A percentile compares a stretch with the other conserved stretches of the same genome.
Conservation (phyloP, 352 stramenopile genomes). For the Globisporangium splendens region DNA sequence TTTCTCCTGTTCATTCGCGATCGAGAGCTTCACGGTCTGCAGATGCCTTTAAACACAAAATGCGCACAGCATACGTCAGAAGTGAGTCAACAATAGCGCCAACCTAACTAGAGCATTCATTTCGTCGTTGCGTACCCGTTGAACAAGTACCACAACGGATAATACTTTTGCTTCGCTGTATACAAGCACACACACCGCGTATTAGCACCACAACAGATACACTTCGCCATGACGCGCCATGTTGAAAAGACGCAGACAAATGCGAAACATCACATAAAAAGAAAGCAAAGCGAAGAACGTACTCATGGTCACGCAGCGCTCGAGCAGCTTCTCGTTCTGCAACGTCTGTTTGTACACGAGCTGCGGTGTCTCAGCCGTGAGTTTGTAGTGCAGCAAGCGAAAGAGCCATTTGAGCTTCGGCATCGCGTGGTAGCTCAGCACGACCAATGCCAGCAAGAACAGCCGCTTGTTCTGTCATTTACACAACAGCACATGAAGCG, state of each 20-base stretch:
- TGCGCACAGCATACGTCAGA: background rate
- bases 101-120: background rate
- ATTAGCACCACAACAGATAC: constrained; percentile 14
- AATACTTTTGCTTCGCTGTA: constrained; percentile 40
- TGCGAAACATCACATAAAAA: background rate
- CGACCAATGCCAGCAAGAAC: constrained; percentile 1
- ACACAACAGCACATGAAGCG: background rate
- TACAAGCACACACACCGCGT: constrained; percentile 22
- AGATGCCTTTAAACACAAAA: constrained; percentile 27
- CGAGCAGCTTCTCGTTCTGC: constrained; percentile 33
- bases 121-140: constrained; percentile 31
- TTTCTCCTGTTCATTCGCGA: constrained; percentile 25
- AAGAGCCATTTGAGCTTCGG: constrained; percentile 6
- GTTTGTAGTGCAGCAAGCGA: constrained; percentile 24
- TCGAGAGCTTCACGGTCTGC: constrained; percentile 49
- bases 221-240: background rate
- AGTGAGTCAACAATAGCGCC: too few species aligned
- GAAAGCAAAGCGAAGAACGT: constrained; percentile 8
- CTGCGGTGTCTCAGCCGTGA: constrained; percentile 32
- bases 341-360: constrained; percentile 35
- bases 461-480: constrained; percentile 2
- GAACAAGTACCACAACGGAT: constrained; percentile 54
- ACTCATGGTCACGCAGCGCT: constrained; percentile 38
- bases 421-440: constrained; percentile 6
- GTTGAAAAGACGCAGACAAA: too few species aligned